Conservation (phyloP, 2,329 filamentous ascomycete species). For the Didymellaceae sp. region DNA sequence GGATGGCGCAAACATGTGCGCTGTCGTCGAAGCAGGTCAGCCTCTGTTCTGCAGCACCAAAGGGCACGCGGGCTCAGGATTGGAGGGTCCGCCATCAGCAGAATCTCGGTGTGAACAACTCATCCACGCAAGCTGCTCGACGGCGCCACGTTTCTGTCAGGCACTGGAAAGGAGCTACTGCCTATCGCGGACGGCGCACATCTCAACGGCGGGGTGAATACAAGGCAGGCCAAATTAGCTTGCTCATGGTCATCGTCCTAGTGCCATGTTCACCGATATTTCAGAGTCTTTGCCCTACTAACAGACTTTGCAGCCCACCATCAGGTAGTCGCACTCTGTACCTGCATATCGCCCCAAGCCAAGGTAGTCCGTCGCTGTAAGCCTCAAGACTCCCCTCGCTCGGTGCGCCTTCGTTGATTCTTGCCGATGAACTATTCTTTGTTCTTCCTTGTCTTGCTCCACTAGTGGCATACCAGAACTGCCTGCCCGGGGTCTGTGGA, state of each 20-base stretch:
- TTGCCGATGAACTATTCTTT: slow-evolving; percentile 35
- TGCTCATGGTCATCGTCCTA: slow-evolving; percentile 17
- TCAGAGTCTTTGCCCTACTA: slow-evolving; percentile 15
- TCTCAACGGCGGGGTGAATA: slow-evolving; percentile 23
- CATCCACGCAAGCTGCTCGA: slow-evolving; percentile 15
- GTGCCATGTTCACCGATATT: slow-evolving; percentile 22
- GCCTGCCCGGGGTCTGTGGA: slow-evolving; percentile 35
- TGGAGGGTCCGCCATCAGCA: slow-evolving; percentile 4
- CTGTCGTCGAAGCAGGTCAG: slow-evolving; percentile 8
- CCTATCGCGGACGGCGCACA: slow-evolving; percentile 24
- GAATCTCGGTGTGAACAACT: slow-evolving; percentile 14
- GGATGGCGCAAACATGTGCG: slow-evolving; percentile 20
- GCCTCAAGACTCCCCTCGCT: slow-evolving; percentile 33
- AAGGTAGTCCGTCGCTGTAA: slow-evolving; percentile 34
- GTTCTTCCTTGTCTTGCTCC: slow-evolving; percentile 29
- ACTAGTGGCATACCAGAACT: slow-evolving; percentile 41
- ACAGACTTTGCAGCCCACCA: slow-evolving; percentile 25
- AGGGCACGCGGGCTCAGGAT: slow-evolving; percentile 3
- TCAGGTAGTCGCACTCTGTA: slow-evolving; percentile 25
- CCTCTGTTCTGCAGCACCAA: background rate
- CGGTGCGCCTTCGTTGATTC: slow-evolving; percentile 31
- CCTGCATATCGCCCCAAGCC: slow-evolving; percentile 35
- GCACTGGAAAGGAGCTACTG: slow-evolving; percentile 22
- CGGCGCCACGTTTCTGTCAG: slow-evolving; percentile 17
- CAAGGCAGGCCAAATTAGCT: slow-evolving; percentile 33